Evolutionary conservation across 2,329 filamentous ascomycete species (phyloP).

Genomic region (Trichoderma koningii): DNA sequence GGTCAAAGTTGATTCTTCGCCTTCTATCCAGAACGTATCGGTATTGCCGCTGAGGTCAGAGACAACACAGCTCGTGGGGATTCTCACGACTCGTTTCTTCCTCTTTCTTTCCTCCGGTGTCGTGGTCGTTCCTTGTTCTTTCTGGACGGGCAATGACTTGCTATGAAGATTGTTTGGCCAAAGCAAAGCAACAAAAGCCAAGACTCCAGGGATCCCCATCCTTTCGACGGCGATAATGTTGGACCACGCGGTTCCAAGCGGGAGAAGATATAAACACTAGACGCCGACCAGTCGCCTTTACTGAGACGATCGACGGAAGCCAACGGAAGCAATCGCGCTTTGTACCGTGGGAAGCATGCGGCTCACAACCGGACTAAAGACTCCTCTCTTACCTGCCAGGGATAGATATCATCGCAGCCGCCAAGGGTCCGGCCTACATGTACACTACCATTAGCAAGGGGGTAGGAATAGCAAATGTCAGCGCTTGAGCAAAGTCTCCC

Average conservation of each 20-base stretch:
- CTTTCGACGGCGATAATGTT: not conserved
- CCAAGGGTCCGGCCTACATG: not conserved
- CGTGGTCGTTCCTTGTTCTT: not conserved
- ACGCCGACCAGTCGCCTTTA: too few species aligned
- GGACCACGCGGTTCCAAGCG: not conserved
- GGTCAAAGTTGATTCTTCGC: too few species aligned
- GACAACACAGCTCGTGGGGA: too few species aligned
- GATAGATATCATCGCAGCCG: not conserved
- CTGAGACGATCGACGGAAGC: not conserved
- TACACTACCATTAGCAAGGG: not conserved
- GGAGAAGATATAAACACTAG: not conserved
- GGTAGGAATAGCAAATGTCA: not conserved
- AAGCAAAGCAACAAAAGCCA: constrained; percentile 2
- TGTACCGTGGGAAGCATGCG: not conserved
- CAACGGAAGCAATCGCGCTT: too few species aligned
- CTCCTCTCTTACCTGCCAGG: not conserved
- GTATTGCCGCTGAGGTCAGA: too few species aligned
- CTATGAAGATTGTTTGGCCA: not conserved
- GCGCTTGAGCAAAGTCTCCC: not conserved
- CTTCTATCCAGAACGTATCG: too few species aligned
- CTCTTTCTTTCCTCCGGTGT: too few species aligned
- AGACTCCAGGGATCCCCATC: not conserved
- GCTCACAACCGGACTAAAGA: not conserved
- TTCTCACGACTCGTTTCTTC: too few species aligned
- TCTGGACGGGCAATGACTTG: not conserved